A percentile compares a stretch with the other conserved stretches of the same genome.
Evolutionary conservation across 257 asterid genomes (phyloP).

Genomic region (Salvia splendens): DNA sequence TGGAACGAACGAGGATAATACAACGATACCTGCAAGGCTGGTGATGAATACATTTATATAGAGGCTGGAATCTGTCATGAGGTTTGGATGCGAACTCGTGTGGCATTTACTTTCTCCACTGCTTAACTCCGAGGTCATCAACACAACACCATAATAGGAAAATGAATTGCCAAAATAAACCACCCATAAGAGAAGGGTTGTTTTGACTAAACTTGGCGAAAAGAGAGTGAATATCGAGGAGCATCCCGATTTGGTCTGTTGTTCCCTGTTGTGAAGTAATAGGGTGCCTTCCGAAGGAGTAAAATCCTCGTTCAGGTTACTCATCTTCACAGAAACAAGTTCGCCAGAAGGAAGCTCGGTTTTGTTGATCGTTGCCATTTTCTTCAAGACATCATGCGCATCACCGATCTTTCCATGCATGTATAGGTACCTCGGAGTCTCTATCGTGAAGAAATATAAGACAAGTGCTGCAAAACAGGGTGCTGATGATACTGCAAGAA

Average conservation of each 20-base stretch:
- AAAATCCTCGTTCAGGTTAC: conserved; percentile 34
- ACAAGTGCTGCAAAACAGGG: conserved; percentile 61
- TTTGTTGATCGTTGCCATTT: conserved; percentile 50
- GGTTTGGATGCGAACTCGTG: conserved; percentile 14
- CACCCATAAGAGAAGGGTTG: conserved; percentile 63
- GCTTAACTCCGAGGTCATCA: conserved; percentile 60
- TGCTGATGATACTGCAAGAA: conserved; percentile 64
- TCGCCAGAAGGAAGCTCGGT: conserved; percentile 58
- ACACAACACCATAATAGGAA: conserved; percentile 56
- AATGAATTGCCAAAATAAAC: conserved; percentile 56
- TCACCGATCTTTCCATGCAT: conserved; percentile 50
- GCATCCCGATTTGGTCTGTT: conserved; percentile 35
- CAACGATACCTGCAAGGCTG: conserved; percentile 55
- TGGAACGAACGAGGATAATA: neutral
- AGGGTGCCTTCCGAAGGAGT: conserved; percentile 33
- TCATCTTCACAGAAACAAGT: conserved; percentile 45
- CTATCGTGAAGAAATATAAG: conserved; percentile 54
- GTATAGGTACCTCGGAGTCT: conserved; percentile 71
- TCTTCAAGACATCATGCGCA: conserved; percentile 49
- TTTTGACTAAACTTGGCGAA: conserved; percentile 47
- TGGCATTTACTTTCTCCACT: conserved; percentile 42
- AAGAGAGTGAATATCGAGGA: conserved; percentile 45
- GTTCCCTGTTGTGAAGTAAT: conserved; percentile 35
- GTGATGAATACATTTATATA: conserved; percentile 55
- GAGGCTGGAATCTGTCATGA: conserved; percentile 43